These are phyloP conservation scores for Leccinum insolens DNA, from an alignment of 1,284 basidiomycete genomes.

Conservation along the genomic window DNA sequence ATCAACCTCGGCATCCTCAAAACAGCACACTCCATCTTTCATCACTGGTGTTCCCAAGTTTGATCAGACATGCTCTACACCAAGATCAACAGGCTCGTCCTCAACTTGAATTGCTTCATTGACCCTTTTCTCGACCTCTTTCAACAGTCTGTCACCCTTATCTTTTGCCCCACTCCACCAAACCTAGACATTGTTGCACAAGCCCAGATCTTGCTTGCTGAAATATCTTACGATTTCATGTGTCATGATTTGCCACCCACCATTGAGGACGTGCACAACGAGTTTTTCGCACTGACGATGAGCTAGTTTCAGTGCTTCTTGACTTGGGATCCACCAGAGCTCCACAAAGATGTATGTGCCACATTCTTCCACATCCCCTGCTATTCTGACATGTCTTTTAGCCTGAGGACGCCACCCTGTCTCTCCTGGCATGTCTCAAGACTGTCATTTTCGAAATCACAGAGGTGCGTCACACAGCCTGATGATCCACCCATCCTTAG, in stretches of 20 bases:
- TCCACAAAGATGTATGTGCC: slow-evolving; percentile 70
- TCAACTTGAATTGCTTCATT: slow-evolving; percentile 84
- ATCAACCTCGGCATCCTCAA: too few relatives aligned
- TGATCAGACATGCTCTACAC: too few relatives aligned
- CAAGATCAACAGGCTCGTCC: slow-evolving; percentile 53
- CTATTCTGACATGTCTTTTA: slow-evolving; percentile 35
- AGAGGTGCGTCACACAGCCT: slow-evolving; percentile 49
- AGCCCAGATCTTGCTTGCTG: slow-evolving; percentile 77
- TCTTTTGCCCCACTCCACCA: slow-evolving; percentile 47
- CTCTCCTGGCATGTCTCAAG: slow-evolving; percentile 85
- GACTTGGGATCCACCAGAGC: slow-evolving; percentile 73
- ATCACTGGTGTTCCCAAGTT: too few relatives aligned
- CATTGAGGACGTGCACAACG: slow-evolving; percentile 86
- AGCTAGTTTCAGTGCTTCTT: slow-evolving; percentile 84
- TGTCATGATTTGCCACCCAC: slow-evolving; percentile 95
- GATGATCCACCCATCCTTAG: background rate
- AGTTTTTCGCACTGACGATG: slow-evolving; percentile 72
- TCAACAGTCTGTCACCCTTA: slow-evolving; percentile 59
- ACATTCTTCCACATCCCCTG: slow-evolving; percentile 7
- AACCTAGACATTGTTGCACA: slow-evolving; percentile 64
- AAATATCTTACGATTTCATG: slow-evolving; percentile 93
- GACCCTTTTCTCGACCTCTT: slow-evolving; percentile 85
- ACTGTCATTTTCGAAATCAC: slow-evolving; percentile 91
- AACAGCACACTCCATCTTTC: too few relatives aligned
- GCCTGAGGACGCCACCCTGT: slow-evolving; percentile 85